Evolutionary conservation across 768 basidiomycete genomes (phyloP).

Genomic region (Gloeostereum incarnatum): DNA sequence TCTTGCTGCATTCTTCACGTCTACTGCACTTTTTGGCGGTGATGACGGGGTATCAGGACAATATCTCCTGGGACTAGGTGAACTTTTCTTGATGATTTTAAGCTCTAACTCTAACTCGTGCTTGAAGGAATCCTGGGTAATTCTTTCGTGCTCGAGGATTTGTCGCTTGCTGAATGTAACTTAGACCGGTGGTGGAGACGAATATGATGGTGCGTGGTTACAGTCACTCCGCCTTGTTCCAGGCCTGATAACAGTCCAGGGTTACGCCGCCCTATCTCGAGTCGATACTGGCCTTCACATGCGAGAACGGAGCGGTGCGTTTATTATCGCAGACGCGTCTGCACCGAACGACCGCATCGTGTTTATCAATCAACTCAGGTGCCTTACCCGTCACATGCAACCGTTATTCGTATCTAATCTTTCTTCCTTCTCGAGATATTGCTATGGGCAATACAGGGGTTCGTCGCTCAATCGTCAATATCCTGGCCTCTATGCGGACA

Average conservation of each 20-base stretch:
- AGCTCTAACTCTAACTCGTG: conserved; percentile 1
- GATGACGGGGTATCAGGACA: conserved; percentile 30
- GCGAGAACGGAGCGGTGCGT: conserved; percentile 71
- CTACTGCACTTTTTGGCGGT: conserved; percentile 19
- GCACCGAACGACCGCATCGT: conserved; percentile 51
- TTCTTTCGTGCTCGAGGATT: conserved; percentile 70
- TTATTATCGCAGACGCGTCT: conserved; percentile 58
- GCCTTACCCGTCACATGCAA: too few relatives aligned
- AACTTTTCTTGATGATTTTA: too few relatives aligned
- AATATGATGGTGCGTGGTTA: conserved; percentile 66
- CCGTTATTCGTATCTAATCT: too few relatives aligned
- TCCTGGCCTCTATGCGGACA: conserved; percentile 54
- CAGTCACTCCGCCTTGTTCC: background rate
- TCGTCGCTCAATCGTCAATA: conserved; percentile 55
- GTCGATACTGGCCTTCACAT: conserved; percentile 73
- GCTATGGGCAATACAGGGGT: conserved; percentile 77
- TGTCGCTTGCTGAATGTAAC: conserved; percentile 30
- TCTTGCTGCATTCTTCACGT: conserved; percentile 32
- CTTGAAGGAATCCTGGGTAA: conserved; percentile 30
- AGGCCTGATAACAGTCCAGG: conserved; percentile 57
- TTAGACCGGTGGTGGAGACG: conserved; percentile 65
- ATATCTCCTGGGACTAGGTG: conserved; percentile 54
- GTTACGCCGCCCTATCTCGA: conserved; percentile 51
- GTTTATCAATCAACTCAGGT: conserved; percentile 71
- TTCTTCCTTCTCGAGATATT: too few relatives aligned